Conservation (phyloP, 495 filamentous ascomycete species). For the Wilcoxina mikolae region DNA sequence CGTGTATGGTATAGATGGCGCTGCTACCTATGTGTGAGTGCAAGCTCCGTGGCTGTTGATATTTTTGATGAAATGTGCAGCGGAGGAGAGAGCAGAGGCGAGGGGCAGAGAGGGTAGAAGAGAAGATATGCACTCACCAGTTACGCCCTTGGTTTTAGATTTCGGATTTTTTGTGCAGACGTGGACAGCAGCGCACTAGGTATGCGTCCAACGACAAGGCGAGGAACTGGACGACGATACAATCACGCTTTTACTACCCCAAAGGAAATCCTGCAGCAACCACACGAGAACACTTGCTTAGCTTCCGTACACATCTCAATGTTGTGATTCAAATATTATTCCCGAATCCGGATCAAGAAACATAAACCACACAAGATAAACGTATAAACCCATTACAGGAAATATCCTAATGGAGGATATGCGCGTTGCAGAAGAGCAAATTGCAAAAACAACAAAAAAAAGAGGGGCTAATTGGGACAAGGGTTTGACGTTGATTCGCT, state of each 20-base stretch:
- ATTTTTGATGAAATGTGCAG: neutral
- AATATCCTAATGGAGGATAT: neutral
- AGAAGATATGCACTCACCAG: constrained; percentile 7
- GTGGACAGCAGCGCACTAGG: neutral
- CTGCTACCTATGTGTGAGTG: constrained; percentile 4
- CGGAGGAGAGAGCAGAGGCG: neutral
- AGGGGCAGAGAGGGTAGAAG: neutral
- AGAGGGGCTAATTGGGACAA: constrained; percentile 22
- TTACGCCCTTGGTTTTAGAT: neutral
- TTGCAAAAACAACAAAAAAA: constrained; percentile 17
- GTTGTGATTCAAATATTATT: neutral
- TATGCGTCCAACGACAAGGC: neutral
- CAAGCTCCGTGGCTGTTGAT: neutral
- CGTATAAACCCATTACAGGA: neutral
- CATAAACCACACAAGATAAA: neutral
- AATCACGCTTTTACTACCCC: constrained; percentile 1
- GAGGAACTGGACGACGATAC: neutral
- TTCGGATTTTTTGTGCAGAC: constrained; percentile 1
- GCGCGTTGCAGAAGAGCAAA: constrained; percentile 1
- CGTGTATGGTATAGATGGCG: neutral
- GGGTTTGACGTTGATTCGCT: constrained; percentile 24
- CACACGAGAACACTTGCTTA: neutral
- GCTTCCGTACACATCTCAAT: constrained; percentile 7
- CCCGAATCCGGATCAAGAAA: neutral
- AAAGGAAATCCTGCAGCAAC: neutral